These are phyloP conservation scores for Coemansia brasiliensis DNA, from an alignment of 192 early-diverging fungal species.

Conservation along the genomic window DNA sequence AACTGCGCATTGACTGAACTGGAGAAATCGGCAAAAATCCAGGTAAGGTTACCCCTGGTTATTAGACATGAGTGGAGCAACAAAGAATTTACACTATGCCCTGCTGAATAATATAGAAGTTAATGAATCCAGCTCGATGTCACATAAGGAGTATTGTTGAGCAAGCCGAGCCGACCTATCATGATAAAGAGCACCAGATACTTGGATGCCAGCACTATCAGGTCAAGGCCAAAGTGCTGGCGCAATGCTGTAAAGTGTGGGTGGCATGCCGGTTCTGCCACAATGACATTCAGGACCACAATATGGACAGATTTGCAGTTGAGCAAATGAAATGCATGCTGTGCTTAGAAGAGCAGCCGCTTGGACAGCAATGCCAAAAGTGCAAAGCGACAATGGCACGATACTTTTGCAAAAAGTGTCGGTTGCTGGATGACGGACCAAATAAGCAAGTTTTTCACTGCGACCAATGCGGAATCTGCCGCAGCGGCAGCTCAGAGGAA, in stretches of 20 bases:
- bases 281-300: slow-evolving; percentile 65
- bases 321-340: slow-evolving; percentile 94
- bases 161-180: neutral
- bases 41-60: slow-evolving; percentile 11
- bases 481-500: slow-evolving; percentile 76
- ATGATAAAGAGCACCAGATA: slow-evolving; percentile 11
- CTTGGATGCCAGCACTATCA: slow-evolving; percentile 48
- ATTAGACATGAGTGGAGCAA: neutral
- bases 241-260: slow-evolving; percentile 75
- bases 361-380: slow-evolving; percentile 65
- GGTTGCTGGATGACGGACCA: slow-evolving; percentile 87
- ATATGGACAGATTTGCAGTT: slow-evolving; percentile 64
- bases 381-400: slow-evolving; percentile 66
- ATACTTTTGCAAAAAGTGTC: slow-evolving; percentile 89
- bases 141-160: neutral
- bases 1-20: slow-evolving; percentile 8
- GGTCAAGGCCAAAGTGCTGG: slow-evolving; percentile 49
- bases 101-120: slow-evolving; percentile 1
- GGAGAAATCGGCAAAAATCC: slow-evolving; percentile 20
- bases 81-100: neutral
- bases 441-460: slow-evolving; percentile 91
- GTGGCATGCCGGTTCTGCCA: slow-evolving; percentile 77
- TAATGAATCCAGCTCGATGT: neutral
- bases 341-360: slow-evolving; percentile 78
- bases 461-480: slow-evolving; percentile 88